Evolutionary conservation across 2,329 filamentous ascomycete species (phyloP).

Genomic region (Fusarium sp.): DNA sequence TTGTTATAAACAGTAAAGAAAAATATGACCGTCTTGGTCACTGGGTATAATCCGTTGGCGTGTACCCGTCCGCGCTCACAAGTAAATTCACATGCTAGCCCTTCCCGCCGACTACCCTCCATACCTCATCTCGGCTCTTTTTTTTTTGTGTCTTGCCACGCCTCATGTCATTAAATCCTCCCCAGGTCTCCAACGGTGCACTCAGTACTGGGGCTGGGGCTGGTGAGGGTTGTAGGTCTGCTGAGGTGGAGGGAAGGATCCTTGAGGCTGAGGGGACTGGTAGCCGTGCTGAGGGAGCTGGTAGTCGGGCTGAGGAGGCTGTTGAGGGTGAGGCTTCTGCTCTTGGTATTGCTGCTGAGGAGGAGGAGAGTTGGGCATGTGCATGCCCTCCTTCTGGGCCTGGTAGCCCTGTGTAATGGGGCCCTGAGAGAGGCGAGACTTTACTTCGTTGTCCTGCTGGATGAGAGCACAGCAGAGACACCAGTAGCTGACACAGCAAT

Average conservation of each 20-base stretch:
- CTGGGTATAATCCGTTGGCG: constrained; percentile 47
- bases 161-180: background rate
- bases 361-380: constrained; percentile 50
- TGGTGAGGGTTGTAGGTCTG: constrained; percentile 48
- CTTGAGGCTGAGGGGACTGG: constrained; percentile 43
- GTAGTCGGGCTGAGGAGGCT: constrained; percentile 37
- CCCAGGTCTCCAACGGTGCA: background rate
- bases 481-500: constrained; percentile 69
- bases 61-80: constrained; percentile 32
- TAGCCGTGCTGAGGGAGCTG: constrained; percentile 40
- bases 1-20: constrained; percentile 3
- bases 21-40: constrained; percentile 37
- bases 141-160: constrained; percentile 16
- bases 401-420: constrained; percentile 57
- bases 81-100: constrained; percentile 13
- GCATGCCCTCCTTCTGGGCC: constrained; percentile 56
- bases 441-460: constrained; percentile 71
- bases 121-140: background rate
- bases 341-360: constrained; percentile 25
- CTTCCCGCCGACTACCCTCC: no score
- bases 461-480: constrained; percentile 71
- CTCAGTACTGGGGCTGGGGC: constrained; percentile 45
- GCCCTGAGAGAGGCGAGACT: constrained; percentile 46
- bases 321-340: constrained; percentile 25
- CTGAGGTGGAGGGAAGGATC: constrained; percentile 43